Evolutionary conservation across 768 basidiomycete genomes (phyloP), one percentile per base, ranked within the genome.

Genomic region (Multifurca ochricompacta): DNA sequence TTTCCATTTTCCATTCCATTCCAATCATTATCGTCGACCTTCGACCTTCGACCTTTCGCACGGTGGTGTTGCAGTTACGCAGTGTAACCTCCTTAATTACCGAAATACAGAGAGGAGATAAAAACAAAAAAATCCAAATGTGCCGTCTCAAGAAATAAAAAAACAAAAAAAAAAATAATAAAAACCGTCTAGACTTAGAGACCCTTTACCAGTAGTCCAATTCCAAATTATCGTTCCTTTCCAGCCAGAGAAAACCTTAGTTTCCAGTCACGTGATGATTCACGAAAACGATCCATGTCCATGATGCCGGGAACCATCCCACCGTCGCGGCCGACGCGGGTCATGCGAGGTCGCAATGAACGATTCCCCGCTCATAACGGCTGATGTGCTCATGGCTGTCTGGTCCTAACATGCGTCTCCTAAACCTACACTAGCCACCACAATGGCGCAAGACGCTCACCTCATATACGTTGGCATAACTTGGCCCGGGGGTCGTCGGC

Each of bases 401-500:
- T 56, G 54, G 21, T 45, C 16, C 43, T 51, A 30, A 2, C 19
- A 34, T 8, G 35, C 49, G 7, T 21, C n/a, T n/a, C 13, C 32
- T 42, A 18, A 49, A 48, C 28, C 27, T 18, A 50, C 27, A 28
- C 16, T 18, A 42, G 19, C 37, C 31, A 35, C 27, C 48, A 37
- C 40, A 45, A 37, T 37, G 43, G 31, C 19, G 8, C 31, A 43
- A 50, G 37, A 47, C 30, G 48, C 60, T 46, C 58, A 61, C 60
- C 60, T 61, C 60, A 32, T 59, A 61, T 11, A 51, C 53, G 27
- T 48, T 51, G 7, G 57, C 41, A 37, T 59, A 61, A 18, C 58
- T 47, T 31, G 52, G 28, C 16, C 48, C 56, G 51, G 59, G 49
- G 2, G 56, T 61, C 34, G 57, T 40, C 53, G 60, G 44, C 11